Conservation (phyloP, 345 rosid species). For the Balakata baccata region DNA sequence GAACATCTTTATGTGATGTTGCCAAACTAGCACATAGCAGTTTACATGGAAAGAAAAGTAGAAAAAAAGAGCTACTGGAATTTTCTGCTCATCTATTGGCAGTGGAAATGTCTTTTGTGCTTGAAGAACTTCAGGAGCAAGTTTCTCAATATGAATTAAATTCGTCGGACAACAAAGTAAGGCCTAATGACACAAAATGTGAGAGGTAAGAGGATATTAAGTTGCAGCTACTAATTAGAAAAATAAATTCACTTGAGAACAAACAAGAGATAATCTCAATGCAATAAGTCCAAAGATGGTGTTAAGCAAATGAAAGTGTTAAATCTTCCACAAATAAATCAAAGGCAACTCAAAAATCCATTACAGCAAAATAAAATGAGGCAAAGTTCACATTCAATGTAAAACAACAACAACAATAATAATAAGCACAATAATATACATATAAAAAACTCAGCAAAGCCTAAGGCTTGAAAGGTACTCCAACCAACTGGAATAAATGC, state of each 20-base stretch:
- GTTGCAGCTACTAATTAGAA: neutral
- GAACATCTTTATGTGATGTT: neutral
- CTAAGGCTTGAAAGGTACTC: neutral
- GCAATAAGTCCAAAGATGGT: neutral
- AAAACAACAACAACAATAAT: neutral
- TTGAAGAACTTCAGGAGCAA: constrained; percentile 46
- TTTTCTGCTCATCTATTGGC: constrained; percentile 44
- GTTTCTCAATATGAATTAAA: constrained; percentile 53
- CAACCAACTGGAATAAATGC: neutral
- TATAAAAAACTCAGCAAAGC: neutral
- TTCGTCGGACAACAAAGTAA: constrained; percentile 60
- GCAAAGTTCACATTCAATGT: too few species aligned
- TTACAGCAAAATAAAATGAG: neutral
- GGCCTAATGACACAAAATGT: constrained; percentile 37
- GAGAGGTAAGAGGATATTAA: neutral
- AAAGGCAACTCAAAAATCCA: neutral
- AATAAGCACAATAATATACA: neutral
- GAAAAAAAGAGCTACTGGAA: constrained; percentile 41
- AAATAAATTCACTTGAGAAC: neutral
- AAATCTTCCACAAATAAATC: too few species aligned
- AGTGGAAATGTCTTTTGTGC: constrained; percentile 58
- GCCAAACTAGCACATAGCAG: neutral
- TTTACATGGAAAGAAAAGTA: neutral
- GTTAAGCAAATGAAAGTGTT: neutral
- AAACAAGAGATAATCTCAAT: neutral